Evolutionary conservation across 1,139 yeast species (phyloP), one percentile per base, ranked within the genome.

Genomic region (Ogataea hybrid): DNA sequence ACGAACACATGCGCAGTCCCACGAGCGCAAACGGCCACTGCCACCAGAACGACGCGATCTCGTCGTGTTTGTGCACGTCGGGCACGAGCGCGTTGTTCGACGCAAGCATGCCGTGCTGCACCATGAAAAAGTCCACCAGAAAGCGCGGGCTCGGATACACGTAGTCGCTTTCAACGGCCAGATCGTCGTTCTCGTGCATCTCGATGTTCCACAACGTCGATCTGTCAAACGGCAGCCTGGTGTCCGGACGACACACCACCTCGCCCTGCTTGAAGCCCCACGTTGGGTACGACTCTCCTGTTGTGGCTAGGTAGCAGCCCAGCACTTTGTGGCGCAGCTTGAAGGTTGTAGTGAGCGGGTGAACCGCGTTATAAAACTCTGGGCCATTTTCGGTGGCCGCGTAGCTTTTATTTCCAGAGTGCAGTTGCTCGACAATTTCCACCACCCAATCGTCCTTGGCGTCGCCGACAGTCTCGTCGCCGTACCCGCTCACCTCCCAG

Each of bases 221-320:
- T 55, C 81, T 80, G 55, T 84, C 90, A 42, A 69, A 67, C 3
- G 63, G 53, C 4, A 28, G 43, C 59, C 71, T 65, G 1, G 80
- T 63, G 17, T 68, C 61, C 7, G 50, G 46, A 52, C 80, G 80
- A 61, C 94, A 84, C 6, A 81, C 77, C 29, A 84, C 86, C 62
- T 84, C 94, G 18, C 89, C 88, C 63, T 84, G 94, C 48, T 77
- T 79, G 62, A 78, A 84, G 1, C 94, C 94, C 94, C 94, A 84
- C 1, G 81, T 67, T 3, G 94, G 94, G 53, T 80, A 82, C 1
- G 85, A 63, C 41, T 70, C 64, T 6, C 92, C 92, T 0, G 89
- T 79, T 0, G 89, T 81, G 6, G 88, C 82, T 50, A 84, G 67
- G 56, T 84, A 84, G 56, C 94, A 84, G 3, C 89, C 90, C 38